These are phyloP conservation scores for Phaeotremella fagi DNA, from an alignment of 768 basidiomycete species.

Conservation along the genomic window DNA sequence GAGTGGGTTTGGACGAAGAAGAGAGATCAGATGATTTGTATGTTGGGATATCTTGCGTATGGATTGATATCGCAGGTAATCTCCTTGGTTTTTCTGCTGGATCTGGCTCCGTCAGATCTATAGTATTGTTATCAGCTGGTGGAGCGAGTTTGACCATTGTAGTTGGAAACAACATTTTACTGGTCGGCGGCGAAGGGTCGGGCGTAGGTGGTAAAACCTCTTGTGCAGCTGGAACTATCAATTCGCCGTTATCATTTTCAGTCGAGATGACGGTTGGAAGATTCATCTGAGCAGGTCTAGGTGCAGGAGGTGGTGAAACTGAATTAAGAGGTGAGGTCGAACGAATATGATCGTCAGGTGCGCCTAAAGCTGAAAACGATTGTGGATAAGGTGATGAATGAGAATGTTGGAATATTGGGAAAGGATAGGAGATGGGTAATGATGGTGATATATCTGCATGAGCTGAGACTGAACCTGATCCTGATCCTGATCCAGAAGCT, in stretches of 20 bases:
- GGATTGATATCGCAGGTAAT: slow-evolving; percentile 11
- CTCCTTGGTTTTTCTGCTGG: slow-evolving; percentile 5
- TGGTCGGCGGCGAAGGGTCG: slow-evolving; percentile 26
- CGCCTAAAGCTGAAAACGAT: slow-evolving; percentile 37
- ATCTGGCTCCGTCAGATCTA: not conserved
- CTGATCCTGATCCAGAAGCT: no score
- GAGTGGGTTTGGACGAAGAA: slow-evolving; percentile 1
- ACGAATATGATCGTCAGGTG: slow-evolving; percentile 12
- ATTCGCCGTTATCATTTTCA: slow-evolving; percentile 2
- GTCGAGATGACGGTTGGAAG: slow-evolving; percentile 20
- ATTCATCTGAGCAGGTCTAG: slow-evolving; percentile 4
- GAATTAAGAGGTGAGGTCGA: not conserved
- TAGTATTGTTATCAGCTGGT: slow-evolving; percentile 21
- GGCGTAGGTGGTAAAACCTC: slow-evolving; percentile 27
- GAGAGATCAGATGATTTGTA: not conserved
- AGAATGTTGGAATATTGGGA: slow-evolving; percentile 34
- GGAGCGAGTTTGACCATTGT: slow-evolving; percentile 38
- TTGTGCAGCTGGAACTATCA: not conserved
- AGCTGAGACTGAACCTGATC: slow-evolving; percentile 21
- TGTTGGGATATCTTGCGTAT: not conserved
- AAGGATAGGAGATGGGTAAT: slow-evolving; percentile 16
- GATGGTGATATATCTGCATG: slow-evolving; percentile 24
- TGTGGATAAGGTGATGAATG: slow-evolving; percentile 38
- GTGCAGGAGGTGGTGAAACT: slow-evolving; percentile 23
- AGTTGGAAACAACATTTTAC: slow-evolving; percentile 25